These are phyloP conservation scores for Diaporthe ilicicola DNA, from an alignment of 2,329 filamentous ascomycete genomes.

Conservation along the genomic window DNA sequence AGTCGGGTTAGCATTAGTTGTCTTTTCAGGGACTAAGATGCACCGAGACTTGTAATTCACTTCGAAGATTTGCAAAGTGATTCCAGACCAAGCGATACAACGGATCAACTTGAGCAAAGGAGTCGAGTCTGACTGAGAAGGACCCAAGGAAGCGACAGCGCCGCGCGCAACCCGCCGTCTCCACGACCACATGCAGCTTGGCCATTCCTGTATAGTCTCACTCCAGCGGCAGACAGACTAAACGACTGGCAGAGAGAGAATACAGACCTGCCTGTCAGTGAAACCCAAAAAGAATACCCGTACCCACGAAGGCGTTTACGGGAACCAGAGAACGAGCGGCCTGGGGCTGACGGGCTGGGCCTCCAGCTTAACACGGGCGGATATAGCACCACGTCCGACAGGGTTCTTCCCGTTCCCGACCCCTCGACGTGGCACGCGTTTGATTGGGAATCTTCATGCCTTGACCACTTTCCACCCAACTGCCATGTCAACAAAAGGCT, in stretches of 20 bases:
- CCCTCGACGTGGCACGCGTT: not conserved
- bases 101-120: not conserved
- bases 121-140: not conserved
- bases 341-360: not conserved
- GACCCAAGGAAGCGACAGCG: not conserved
- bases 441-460: constrained; percentile 32
- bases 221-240: not conserved
- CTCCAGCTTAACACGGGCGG: not conserved
- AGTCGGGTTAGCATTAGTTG: not conserved
- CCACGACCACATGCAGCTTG: not conserved
- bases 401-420: constrained; percentile 3
- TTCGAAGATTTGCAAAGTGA: not conserved
- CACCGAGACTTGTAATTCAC: not conserved
- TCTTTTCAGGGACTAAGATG: too few species aligned
- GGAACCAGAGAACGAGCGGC: not conserved
- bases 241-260: not conserved
- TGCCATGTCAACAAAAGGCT: constrained; percentile 11
- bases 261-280: not conserved
- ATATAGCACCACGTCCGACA: constrained; percentile 26
- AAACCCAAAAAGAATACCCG: constrained; percentile 2
- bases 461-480: not conserved
- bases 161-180: not conserved
- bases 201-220: constrained; percentile 1
- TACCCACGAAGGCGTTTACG: constrained; percentile 14
- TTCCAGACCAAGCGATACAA: not conserved